phyloP scores from a whole-genome alignment of 768 basidiomycete genomes.

The Boletellus emodensis region DNA sequence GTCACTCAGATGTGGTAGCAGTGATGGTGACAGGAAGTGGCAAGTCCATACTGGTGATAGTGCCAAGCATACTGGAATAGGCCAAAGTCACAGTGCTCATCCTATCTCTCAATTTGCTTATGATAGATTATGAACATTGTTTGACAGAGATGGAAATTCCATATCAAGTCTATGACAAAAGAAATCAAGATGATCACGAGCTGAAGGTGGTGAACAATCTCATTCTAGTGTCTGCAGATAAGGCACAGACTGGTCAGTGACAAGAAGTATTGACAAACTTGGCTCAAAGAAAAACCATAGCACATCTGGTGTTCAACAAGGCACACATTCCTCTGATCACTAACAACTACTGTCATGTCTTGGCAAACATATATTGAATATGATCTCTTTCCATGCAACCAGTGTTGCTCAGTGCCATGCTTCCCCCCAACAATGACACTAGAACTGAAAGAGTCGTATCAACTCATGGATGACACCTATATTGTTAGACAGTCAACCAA shows the following conservation, averaged over 20 bases:
- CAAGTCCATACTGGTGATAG: not conserved
- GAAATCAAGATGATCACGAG: too few relatives aligned
- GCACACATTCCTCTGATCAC: constrained; percentile 15
- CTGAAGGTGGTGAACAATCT: not conserved
- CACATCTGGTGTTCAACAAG: constrained; percentile 22
- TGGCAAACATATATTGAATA: not conserved
- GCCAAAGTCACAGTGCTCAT: not conserved
- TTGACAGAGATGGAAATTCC: not conserved
- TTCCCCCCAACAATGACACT: too few relatives aligned
- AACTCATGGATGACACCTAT: not conserved
- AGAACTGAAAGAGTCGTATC: too few relatives aligned
- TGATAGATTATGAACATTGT: not conserved
- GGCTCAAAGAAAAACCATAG: not conserved
- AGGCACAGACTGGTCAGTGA: constrained; percentile 3
- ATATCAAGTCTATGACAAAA: not conserved
- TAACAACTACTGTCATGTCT: constrained; percentile 5
- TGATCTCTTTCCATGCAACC: constrained; percentile 7
- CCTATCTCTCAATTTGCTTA: not conserved
- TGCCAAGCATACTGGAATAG: not conserved
- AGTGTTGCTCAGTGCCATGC: constrained; percentile 20
- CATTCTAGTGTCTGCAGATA: constrained; percentile 8
- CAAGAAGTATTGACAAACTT: not conserved
- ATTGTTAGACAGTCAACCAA: not conserved
- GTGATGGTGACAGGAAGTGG: not conserved
- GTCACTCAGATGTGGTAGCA: not conserved